phyloP scores from a whole-genome alignment of 1,139 yeast genomes.

The Meyerozyma carpophila region DNA sequence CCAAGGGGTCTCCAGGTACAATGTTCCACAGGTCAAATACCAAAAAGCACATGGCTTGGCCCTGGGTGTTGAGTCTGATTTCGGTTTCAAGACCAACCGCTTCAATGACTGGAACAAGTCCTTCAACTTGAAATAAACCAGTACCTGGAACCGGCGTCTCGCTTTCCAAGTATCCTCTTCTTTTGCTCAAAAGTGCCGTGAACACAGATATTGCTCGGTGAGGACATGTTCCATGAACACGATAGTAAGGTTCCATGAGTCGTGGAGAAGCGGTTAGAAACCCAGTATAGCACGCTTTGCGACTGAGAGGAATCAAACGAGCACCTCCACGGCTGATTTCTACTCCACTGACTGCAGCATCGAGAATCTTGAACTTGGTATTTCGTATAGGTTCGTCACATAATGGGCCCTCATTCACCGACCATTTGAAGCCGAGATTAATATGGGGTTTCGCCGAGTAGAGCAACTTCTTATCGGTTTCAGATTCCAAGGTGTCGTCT shows the following conservation, averaged over 20 bases:
- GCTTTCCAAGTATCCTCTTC: constrained; percentile 55
- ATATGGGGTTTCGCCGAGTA: constrained; percentile 48
- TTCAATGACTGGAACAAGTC: constrained; percentile 81
- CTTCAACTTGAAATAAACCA: constrained; percentile 56
- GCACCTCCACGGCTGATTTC: constrained; percentile 52
- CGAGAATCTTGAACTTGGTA: constrained; percentile 68
- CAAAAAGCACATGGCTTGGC: constrained; percentile 68
- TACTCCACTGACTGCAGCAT: constrained; percentile 47
- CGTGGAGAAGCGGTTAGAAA: constrained; percentile 74
- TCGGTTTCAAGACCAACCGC: constrained; percentile 88
- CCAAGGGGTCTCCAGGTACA: constrained; percentile 92
- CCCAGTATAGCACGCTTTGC: constrained; percentile 84
- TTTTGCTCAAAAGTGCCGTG: constrained; percentile 46
- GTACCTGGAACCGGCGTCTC: constrained; percentile 70
- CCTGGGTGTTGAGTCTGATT: constrained; percentile 68
- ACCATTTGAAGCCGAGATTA: constrained; percentile 79
- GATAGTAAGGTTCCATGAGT: constrained; percentile 77
- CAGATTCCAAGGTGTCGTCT: constrained; percentile 68
- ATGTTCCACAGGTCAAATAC: constrained; percentile 67
- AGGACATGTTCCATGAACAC: constrained; percentile 55
- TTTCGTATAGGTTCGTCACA: constrained; percentile 78
- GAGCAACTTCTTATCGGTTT: constrained; percentile 56
- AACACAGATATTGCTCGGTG: constrained; percentile 39
- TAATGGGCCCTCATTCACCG: constrained; percentile 80
- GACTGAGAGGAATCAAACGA: constrained; percentile 75